These are phyloP conservation scores for Chaetomidium leptoderma DNA, from an alignment of 495 filamentous ascomycete genomes.

Conservation along the genomic window DNA sequence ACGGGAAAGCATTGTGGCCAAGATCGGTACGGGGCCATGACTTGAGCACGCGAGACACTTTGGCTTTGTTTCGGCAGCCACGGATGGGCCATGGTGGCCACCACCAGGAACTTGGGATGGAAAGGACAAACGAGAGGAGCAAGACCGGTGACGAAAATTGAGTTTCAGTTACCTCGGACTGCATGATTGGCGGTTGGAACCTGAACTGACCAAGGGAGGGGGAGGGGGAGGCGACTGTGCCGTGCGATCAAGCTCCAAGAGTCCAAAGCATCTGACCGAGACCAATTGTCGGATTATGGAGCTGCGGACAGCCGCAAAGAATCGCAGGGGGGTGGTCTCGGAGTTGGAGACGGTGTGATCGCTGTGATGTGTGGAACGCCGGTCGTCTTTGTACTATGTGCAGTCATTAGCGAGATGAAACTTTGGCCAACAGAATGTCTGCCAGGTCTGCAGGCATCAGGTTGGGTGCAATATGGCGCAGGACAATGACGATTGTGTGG, in stretches of 20 bases:
- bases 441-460: neutral
- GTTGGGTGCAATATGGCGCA: neutral
- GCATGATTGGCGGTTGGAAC: too few relatives aligned
- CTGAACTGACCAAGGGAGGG: too few relatives aligned
- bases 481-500: neutral
- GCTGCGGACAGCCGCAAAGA: neutral
- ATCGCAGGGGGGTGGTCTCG: neutral
- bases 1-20: neutral
- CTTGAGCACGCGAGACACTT: too few relatives aligned
- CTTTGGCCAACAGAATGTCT: neutral
- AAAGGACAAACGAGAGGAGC: neutral
- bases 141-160: neutral
- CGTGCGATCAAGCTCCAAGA: too few relatives aligned
- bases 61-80: neutral
- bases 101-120: neutral
- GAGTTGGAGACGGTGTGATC: too few relatives aligned
- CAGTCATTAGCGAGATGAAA: neutral
- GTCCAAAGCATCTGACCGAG: too few relatives aligned
- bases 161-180: neutral
- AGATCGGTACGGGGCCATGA: neutral
- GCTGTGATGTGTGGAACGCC: too few relatives aligned
- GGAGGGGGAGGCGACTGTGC: too few relatives aligned
- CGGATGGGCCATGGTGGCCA: neutral
- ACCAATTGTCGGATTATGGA: too few relatives aligned
- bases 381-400: neutral